Evolutionary conservation across 75 land plant genomes (phyloP).

Genomic region (Pinus taeda): DNA sequence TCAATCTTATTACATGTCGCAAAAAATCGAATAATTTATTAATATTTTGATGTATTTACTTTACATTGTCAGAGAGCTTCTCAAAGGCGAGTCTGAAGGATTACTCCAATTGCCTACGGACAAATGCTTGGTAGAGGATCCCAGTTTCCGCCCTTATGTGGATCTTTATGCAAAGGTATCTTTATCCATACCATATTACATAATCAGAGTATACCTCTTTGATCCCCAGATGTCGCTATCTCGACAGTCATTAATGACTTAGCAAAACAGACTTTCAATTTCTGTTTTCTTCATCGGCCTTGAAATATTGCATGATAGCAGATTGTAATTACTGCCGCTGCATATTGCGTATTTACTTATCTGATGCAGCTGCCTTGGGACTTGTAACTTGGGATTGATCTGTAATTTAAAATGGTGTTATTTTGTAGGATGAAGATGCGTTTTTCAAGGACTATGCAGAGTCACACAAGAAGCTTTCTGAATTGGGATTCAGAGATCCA

Average conservation of each 20-base stretch:
- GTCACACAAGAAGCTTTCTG: slow-evolving; percentile 94
- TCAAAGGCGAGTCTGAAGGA: slow-evolving; percentile 74
- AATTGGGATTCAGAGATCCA: slow-evolving; percentile 69
- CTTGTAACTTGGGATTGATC: neutral
- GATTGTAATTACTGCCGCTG: neutral
- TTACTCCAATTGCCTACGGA: slow-evolving; percentile 85
- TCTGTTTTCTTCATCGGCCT: neutral
- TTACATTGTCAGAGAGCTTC: slow-evolving; percentile 53
- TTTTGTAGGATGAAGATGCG: slow-evolving; percentile 80
- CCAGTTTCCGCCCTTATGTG: slow-evolving; percentile 78
- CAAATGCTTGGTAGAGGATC: slow-evolving; percentile 83
- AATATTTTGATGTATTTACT: neutral
- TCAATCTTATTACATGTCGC: neutral
- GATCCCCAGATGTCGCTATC: neutral
- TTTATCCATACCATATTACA: neutral
- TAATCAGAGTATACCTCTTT: neutral
- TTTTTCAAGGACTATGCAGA: slow-evolving; percentile 91
- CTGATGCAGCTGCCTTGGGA: neutral
- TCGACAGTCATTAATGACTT: neutral
- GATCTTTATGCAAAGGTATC: slow-evolving; percentile 90
- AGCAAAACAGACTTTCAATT: neutral
- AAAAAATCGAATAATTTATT: neutral
- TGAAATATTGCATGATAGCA: neutral
- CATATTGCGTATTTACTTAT: neutral
- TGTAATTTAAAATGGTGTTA: neutral